Evolutionary conservation across 768 basidiomycete species (phyloP).

Genomic region (Gymnopilus junonius): DNA sequence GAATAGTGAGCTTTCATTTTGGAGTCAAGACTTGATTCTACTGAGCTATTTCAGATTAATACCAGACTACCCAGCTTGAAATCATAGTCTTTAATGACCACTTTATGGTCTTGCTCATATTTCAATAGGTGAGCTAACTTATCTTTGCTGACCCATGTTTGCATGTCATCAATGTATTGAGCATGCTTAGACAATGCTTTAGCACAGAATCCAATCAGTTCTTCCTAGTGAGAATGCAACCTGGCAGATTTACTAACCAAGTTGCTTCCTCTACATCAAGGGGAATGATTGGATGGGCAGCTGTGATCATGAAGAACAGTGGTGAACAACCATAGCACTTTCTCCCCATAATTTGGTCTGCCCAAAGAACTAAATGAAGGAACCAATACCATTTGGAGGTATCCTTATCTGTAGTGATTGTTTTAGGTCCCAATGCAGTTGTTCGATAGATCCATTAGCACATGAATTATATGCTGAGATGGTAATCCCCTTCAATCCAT

Average conservation of each 20-base stretch:
- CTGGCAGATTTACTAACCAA: constrained; percentile 24
- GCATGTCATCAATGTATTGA: constrained; percentile 20
- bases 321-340: constrained; percentile 28
- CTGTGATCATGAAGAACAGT: constrained; percentile 31
- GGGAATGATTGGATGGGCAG: constrained; percentile 29
- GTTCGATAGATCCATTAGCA: constrained; percentile 25
- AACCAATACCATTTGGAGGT: constrained; percentile 18
- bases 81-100: constrained; percentile 15
- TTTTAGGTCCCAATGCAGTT: constrained; percentile 23
- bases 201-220: constrained; percentile 21
- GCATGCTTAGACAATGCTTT: constrained; percentile 23
- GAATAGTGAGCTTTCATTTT: constrained; percentile 37
- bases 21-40: constrained; percentile 27
- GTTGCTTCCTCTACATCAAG: constrained; percentile 31
- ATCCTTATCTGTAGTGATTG: constrained; percentile 12
- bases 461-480: constrained; percentile 27
- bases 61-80: constrained; percentile 39
- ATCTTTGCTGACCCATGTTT: not conserved
- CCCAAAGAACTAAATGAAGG: constrained; percentile 33
- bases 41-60: constrained; percentile 33
- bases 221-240: constrained; percentile 10
- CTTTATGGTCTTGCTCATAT: constrained; percentile 5
- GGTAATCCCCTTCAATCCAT: constrained; percentile 21
- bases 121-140: not conserved
- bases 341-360: constrained; percentile 29